A percentile compares a stretch with the other conserved stretches of the same genome.
phyloP scores from a whole-genome alignment of 139 green algal genomes.

The Gonium pectorale region DNA sequence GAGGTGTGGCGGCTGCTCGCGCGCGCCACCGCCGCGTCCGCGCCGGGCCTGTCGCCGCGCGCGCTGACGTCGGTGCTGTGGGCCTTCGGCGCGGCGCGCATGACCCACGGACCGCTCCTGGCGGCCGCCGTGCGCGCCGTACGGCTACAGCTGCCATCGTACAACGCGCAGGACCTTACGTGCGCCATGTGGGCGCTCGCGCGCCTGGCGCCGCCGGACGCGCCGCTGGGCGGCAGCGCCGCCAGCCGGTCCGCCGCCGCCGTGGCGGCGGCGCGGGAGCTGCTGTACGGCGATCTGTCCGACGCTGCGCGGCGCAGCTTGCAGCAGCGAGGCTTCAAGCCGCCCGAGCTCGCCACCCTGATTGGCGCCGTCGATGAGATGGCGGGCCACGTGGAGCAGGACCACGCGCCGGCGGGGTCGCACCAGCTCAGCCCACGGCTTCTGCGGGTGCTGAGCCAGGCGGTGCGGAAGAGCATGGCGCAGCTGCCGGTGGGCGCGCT shows the following conservation, averaged over 20 bases:
- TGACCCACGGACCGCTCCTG: constrained; percentile 25
- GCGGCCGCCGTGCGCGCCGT: not conserved
- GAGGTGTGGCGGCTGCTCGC: constrained; percentile 24
- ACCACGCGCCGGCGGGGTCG: not conserved
- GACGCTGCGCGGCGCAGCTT: constrained; percentile 23
- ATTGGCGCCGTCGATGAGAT: constrained; percentile 27
- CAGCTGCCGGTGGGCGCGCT: constrained; percentile 10
- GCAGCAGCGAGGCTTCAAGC: constrained; percentile 1
- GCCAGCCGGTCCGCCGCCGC: not conserved
- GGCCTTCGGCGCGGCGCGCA: constrained; percentile 29
- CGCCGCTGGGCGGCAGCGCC: not conserved
- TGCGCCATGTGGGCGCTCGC: constrained; percentile 15
- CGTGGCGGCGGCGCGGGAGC: not conserved
- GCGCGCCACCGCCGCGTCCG: not conserved
- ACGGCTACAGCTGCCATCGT: not conserved
- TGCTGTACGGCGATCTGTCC: constrained; percentile 15
- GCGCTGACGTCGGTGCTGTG: constrained; percentile 37
- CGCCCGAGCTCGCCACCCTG: constrained; percentile 19
- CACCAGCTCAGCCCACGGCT: not conserved
- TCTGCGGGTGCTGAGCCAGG: constrained; percentile 13
- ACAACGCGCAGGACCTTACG: constrained; percentile 34
- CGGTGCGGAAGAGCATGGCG: constrained; percentile 1
- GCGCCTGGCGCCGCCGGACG: constrained; percentile 2
- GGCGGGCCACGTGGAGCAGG: not conserved
- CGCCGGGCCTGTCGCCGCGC: constrained; percentile 6